A percentile compares a stretch with the other conserved stretches of the same genome.
Conservation (phyloP, 257 asterid species). For the Dorcoceras hygrometricum region DNA sequence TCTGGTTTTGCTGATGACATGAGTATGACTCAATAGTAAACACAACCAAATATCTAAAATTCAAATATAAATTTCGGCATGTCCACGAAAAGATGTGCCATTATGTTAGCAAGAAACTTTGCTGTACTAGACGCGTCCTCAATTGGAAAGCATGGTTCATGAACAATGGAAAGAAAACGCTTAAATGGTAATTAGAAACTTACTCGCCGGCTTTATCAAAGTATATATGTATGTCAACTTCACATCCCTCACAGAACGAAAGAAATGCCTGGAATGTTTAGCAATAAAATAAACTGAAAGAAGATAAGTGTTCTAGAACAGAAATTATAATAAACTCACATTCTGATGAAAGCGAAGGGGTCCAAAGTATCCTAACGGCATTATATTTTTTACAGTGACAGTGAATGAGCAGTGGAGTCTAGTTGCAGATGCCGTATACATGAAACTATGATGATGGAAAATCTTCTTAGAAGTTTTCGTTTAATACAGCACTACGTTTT, state of each 20-base stretch:
- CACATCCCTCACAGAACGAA: conserved; percentile 93
- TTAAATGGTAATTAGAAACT: conserved; percentile 29
- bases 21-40: conserved; percentile 9
- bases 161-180: conserved; percentile 12
- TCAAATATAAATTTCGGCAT: background rate
- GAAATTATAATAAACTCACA: background rate
- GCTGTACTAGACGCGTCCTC: background rate
- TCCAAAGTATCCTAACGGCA: background rate
- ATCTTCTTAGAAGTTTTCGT: background rate
- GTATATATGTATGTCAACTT: conserved; percentile 81
- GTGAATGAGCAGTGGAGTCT: conserved; percentile 4
- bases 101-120: conserved; percentile 11
- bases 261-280: conserved; percentile 78
- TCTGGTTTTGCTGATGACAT: conserved; percentile 12
- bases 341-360: background rate
- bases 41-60: conserved; percentile 9
- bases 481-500: conserved; percentile 1
- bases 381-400: too few species aligned
- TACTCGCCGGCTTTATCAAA: conserved; percentile 98
- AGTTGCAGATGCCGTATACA: conserved; percentile 4
- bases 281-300: conserved; percentile 20
- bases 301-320: conserved; percentile 11
- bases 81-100: conserved; percentile 14
- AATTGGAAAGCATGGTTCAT: conserved; percentile 21
- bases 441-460: conserved; percentile 10